Conservation (phyloP, 495 filamentous ascomycete species). For the Aspergillus panamensis region DNA sequence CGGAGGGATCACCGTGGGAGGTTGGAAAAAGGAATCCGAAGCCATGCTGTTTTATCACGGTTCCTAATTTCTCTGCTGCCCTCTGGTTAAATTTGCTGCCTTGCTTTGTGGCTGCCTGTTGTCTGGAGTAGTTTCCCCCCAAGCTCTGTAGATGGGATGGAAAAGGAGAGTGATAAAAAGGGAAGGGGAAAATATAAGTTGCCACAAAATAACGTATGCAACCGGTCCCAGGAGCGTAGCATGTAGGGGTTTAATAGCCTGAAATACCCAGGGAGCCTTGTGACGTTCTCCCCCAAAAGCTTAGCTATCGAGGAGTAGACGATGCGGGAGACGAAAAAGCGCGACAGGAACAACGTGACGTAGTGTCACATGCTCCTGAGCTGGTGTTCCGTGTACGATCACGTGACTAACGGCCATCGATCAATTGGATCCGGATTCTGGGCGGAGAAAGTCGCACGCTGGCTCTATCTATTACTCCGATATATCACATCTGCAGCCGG, state of each 20-base stretch:
- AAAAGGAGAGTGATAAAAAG: background rate
- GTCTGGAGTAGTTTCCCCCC: background rate
- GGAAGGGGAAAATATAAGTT: background rate
- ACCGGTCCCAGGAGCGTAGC: background rate
- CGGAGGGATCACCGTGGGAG: constrained; percentile 67
- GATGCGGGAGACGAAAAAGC: constrained; percentile 14
- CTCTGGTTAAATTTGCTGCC: background rate
- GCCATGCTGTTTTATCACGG: constrained; percentile 10
- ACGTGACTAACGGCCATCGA: constrained; percentile 1
- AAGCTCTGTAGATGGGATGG: background rate
- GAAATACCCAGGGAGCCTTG: background rate
- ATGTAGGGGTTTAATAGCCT: background rate
- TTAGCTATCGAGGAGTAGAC: background rate
- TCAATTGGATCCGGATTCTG: background rate
- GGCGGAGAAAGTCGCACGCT: background rate
- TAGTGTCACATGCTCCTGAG: constrained; percentile 17
- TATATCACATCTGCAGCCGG: background rate
- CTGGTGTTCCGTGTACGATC: background rate
- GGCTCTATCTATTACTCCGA: background rate
- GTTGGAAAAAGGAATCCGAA: constrained; percentile 41
- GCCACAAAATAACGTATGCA: background rate
- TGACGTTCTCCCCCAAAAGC: background rate
- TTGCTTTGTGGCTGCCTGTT: constrained; percentile 1
- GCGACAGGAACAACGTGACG: constrained; percentile 17
- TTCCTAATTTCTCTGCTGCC: background rate